Conservation (phyloP, 257 asterid genomes). For the Przewalskia tangutica region DNA sequence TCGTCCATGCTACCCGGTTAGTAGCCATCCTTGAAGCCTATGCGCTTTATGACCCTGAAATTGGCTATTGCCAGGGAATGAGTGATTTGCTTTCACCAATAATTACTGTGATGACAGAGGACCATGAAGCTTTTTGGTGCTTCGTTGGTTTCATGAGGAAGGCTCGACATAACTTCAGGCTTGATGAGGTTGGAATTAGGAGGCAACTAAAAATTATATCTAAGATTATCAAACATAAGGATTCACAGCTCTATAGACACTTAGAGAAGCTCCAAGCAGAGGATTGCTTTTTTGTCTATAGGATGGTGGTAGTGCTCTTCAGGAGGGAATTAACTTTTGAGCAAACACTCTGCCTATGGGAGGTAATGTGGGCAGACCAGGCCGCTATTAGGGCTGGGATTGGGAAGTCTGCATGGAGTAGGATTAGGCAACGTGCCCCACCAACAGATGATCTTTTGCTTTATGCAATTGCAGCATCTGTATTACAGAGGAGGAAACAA, state of each 20-base stretch:
- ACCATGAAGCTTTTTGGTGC: constrained; percentile 77
- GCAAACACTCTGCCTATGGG: constrained; percentile 89
- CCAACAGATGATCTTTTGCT: constrained; percentile 78
- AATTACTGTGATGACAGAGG: constrained; percentile 67
- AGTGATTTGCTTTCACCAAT: constrained; percentile 90
- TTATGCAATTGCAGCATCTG: constrained; percentile 81
- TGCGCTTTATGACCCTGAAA: constrained; percentile 69
- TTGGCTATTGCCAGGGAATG: constrained; percentile 96
- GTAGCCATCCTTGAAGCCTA: constrained; percentile 85
- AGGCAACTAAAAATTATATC: constrained; percentile 64
- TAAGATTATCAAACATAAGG: constrained; percentile 69
- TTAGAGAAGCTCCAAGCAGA: constrained; percentile 87
- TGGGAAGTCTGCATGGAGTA: constrained; percentile 55
- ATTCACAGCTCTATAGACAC: constrained; percentile 65
- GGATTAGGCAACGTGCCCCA: constrained; percentile 61
- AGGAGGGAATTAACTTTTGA: constrained; percentile 71
- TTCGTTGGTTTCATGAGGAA: constrained; percentile 85
- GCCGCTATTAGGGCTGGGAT: constrained; percentile 82
- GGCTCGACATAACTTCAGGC: constrained; percentile 89
- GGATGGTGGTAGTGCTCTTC: constrained; percentile 91
- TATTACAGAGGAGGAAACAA: constrained; percentile 65
- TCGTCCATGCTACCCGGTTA: constrained; percentile 74
- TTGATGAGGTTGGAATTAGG: constrained; percentile 80
- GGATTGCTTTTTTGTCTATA: constrained; percentile 84
- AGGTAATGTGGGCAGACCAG: constrained; percentile 98